A percentile compares a stretch with the other conserved stretches of the same genome.
Conservation (phyloP, 768 basidiomycete genomes). For the Cubamyces sp. region DNA sequence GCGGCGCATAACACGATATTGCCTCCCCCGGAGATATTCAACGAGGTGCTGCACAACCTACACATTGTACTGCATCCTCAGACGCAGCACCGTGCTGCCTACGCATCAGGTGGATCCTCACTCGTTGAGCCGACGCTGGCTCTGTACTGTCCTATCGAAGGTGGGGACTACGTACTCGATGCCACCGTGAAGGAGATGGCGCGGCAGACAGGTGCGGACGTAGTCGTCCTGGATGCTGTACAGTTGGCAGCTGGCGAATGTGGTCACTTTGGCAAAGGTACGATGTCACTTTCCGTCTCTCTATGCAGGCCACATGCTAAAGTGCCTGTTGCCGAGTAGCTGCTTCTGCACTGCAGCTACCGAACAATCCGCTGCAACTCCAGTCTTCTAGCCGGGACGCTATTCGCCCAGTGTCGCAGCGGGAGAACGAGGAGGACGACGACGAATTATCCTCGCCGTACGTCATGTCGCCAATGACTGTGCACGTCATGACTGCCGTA, state of each 20-base stretch:
- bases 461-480: constrained; percentile 48
- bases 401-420: constrained; percentile 33
- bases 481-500: constrained; percentile 47
- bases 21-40: constrained; percentile 75
- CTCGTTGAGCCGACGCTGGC: constrained; percentile 81
- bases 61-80: constrained; percentile 81
- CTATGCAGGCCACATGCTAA: not conserved
- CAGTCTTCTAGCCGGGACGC: constrained; percentile 34
- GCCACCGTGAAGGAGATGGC: constrained; percentile 81
- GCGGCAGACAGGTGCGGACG: constrained; percentile 72
- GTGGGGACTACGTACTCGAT: constrained; percentile 82
- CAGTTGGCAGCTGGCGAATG: constrained; percentile 89
- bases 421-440: constrained; percentile 50
- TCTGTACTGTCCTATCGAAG: constrained; percentile 86
- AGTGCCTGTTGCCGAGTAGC: constrained; percentile 45
- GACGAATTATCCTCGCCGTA: constrained; percentile 47
- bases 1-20: constrained; percentile 41
- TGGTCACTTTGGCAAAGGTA: constrained; percentile 84
- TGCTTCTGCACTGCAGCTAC: constrained; percentile 67
- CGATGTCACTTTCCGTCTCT: constrained; percentile 13
- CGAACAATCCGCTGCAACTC: constrained; percentile 79
- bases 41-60: constrained; percentile 76
- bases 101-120: constrained; percentile 54
- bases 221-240: constrained; percentile 81
- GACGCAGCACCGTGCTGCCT: constrained; percentile 74